Conservation (phyloP, 2,329 filamentous ascomycete genomes). For the Ilyonectria robusta region DNA sequence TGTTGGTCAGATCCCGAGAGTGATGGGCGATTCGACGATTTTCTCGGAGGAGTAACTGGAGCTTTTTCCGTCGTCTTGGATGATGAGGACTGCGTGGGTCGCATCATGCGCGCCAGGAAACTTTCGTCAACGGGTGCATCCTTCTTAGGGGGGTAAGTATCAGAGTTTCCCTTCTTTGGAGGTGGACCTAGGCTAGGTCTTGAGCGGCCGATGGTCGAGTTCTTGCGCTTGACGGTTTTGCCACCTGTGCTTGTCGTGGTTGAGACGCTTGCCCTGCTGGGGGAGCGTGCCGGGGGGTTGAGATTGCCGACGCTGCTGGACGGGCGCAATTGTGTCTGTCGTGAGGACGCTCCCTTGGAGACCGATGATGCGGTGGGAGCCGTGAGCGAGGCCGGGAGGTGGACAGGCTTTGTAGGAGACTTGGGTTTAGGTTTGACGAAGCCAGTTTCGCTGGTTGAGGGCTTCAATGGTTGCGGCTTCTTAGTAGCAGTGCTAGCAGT, state of each 20-base stretch:
- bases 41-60: conserved; percentile 65
- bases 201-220: conserved; percentile 59
- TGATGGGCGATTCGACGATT: conserved; percentile 46
- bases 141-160: conserved; percentile 58
- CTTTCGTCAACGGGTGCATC: conserved; percentile 74
- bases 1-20: conserved; percentile 40
- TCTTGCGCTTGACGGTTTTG: conserved; percentile 60
- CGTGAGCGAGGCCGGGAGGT: conserved; percentile 76
- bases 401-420: conserved; percentile 78
- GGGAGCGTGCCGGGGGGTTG: conserved; percentile 56
- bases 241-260: conserved; percentile 44
- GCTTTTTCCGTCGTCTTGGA: conserved; percentile 77
- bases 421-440: conserved; percentile 73
- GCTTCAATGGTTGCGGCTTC: conserved; percentile 61
- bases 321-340: conserved; percentile 44
- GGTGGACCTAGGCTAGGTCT: conserved; percentile 71
- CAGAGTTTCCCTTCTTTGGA: conserved; percentile 63
- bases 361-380: conserved; percentile 79
- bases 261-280: conserved; percentile 62
- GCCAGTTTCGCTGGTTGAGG: conserved; percentile 56
- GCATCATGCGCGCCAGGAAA: conserved; percentile 87
- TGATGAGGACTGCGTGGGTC: conserved; percentile 79
- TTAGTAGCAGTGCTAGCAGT: conserved; percentile 54
- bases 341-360: conserved; percentile 64
- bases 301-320: conserved; percentile 54